Percentiles rank a stretch among this genome's conserved stretches.
Evolutionary conservation across 2,329 filamentous ascomycete genomes (phyloP).

Genomic region (Tympanopsis confertula): DNA sequence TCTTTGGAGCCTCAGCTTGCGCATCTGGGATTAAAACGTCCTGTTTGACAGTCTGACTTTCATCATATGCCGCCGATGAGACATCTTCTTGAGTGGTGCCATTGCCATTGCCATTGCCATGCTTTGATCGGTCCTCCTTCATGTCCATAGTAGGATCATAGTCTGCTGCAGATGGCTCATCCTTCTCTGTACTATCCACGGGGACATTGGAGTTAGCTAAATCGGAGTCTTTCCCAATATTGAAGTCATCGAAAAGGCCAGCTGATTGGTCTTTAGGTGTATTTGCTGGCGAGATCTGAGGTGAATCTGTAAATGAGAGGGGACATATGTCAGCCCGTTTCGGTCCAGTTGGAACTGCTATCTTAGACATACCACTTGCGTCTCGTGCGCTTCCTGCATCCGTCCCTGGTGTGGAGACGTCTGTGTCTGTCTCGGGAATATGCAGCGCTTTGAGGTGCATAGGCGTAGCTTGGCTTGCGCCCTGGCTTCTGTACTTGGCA

Average conservation of each 20-base stretch:
- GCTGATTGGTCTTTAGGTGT: not conserved
- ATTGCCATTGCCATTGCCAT: conserved; percentile 51
- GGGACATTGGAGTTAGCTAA: conserved; percentile 17
- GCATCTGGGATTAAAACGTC: conserved; percentile 13
- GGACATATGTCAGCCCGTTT: not conserved
- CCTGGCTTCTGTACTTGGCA: conserved; percentile 66
- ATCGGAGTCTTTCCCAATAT: conserved; percentile 12
- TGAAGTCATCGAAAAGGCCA: conserved; percentile 13
- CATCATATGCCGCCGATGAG: conserved; percentile 36
- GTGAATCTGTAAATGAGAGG: not conserved
- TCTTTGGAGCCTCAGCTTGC: conserved; percentile 18
- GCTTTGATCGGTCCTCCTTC: conserved; percentile 67
- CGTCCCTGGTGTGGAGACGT: conserved; percentile 15
- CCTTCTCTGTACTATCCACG: conserved; percentile 34
- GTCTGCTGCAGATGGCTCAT: conserved; percentile 82
- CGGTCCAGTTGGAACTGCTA: not conserved
- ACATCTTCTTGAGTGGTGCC: conserved; percentile 47
- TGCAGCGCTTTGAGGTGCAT: conserved; percentile 51
- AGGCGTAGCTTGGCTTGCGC: conserved; percentile 66
- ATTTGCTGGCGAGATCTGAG: not conserved
- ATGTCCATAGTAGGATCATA: conserved; percentile 85
- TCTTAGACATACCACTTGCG: too few relatives aligned
- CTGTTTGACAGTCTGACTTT: conserved; percentile 25
- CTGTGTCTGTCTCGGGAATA: conserved; percentile 34
- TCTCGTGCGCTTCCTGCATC: not conserved